Evolutionary conservation across 768 basidiomycete species (phyloP).

Genomic region (Favolaschia claudopus): DNA sequence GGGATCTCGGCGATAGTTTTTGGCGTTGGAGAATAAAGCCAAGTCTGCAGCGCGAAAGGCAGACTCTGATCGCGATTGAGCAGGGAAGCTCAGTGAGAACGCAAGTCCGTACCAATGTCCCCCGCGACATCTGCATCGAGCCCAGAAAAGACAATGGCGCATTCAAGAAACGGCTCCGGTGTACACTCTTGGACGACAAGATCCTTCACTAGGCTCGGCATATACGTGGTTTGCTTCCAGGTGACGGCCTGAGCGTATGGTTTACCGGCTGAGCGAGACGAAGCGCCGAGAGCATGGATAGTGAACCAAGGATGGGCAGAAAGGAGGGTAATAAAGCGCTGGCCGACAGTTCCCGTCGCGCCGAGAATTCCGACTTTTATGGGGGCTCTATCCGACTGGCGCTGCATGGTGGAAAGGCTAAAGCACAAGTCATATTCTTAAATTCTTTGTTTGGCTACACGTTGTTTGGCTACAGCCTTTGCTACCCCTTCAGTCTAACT

Average conservation of each 20-base stretch:
- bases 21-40: conserved; percentile 96
- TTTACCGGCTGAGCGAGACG: conserved; percentile 86
- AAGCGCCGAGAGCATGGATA: conserved; percentile 89
- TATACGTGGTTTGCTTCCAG: conserved; percentile 88
- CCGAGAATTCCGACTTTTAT: conserved; percentile 77
- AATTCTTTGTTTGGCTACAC: too few relatives aligned
- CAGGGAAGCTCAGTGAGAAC: background rate
- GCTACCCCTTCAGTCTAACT: background rate
- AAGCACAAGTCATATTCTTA: too few relatives aligned
- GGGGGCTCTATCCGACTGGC: conserved; percentile 14
- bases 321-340: conserved; percentile 92
- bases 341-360: conserved; percentile 94
- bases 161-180: conserved; percentile 79
- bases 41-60: conserved; percentile 89
- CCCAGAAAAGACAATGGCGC: conserved; percentile 93
- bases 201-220: conserved; percentile 68
- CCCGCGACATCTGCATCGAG: conserved; percentile 95
- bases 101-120: conserved; percentile 81
- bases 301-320: conserved; percentile 90
- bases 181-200: conserved; percentile 80
- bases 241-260: conserved; percentile 73
- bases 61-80: conserved; percentile 60
- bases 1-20: conserved; percentile 93
- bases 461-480: background rate
- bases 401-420: conserved; percentile 7